Percentiles rank a stretch among this genome's conserved stretches.
phyloP scores from a whole-genome alignment of 176 grass and related monocot genomes.

The Otatea glauca region DNA sequence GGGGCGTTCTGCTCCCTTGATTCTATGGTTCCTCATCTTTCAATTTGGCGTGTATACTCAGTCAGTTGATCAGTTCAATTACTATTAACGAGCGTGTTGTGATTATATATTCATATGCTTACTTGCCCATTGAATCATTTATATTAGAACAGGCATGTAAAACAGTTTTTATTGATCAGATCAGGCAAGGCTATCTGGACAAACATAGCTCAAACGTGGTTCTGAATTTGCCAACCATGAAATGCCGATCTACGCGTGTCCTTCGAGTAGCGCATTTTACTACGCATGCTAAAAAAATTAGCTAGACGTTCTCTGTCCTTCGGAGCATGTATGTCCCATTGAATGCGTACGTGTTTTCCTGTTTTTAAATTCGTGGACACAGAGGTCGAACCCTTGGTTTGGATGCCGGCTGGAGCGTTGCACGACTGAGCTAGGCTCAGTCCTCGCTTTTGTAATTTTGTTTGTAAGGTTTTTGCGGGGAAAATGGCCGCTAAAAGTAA shows the following conservation, averaged over 20 bases:
- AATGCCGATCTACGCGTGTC: neutral
- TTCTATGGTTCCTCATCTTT: constrained; percentile 13
- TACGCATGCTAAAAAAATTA: no score
- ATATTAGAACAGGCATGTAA: constrained; percentile 16
- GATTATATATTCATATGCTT: neutral
- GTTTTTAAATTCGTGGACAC: no score
- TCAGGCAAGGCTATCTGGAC: constrained; percentile 8
- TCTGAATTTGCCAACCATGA: neutral
- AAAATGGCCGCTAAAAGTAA: no score
- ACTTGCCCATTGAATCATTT: constrained; percentile 12
- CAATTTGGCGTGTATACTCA: constrained; percentile 6
- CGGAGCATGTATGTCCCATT: no score
- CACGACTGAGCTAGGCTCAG: no score
- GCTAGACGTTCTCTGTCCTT: no score
- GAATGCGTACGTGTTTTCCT: no score
- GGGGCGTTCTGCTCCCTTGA: neutral
- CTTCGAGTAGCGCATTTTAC: no score
- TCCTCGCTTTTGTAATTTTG: neutral
- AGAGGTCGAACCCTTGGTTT: no score
- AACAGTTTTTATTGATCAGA: constrained; percentile 20
- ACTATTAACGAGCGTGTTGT: neutral
- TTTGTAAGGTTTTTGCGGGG: no score
- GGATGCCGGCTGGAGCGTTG: no score
- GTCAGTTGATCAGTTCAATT: neutral
- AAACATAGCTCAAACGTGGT: neutral